A percentile compares a stretch with the other conserved stretches of the same genome.
These are phyloP conservation scores for Chrysochromulina tobinii DNA, from an alignment of 78 protist species.

Conservation along the genomic window DNA sequence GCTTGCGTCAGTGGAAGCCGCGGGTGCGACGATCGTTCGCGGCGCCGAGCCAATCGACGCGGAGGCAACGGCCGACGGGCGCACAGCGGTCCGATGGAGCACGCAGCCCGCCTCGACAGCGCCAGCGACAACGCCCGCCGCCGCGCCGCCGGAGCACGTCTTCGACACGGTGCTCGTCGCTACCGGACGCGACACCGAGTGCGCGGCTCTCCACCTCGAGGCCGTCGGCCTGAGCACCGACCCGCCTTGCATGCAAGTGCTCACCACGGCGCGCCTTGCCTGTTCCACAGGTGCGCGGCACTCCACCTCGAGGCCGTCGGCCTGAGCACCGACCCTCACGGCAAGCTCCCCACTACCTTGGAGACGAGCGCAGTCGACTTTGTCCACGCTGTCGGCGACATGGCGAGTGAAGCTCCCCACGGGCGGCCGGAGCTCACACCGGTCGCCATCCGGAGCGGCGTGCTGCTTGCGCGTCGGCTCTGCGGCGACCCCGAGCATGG, in stretches of 20 bases:
- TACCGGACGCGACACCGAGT: neutral
- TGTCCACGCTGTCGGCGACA: slow-evolving; percentile 39
- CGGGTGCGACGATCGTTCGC: too few species aligned
- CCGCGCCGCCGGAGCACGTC: slow-evolving; percentile 24
- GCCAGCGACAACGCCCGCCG: neutral
- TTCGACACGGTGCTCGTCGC: slow-evolving; percentile 46
- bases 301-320: neutral
- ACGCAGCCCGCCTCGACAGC: neutral
- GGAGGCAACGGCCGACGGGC: neutral
- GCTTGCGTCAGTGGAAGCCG: slow-evolving; percentile 64
- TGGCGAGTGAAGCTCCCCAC: slow-evolving; percentile 60
- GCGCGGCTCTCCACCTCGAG: neutral
- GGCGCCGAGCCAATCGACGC: neutral
- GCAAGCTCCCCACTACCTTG: too few species aligned
- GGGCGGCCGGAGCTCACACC: slow-evolving; percentile 91
- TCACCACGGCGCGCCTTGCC: too few species aligned
- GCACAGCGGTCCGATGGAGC: slow-evolving; percentile 24
- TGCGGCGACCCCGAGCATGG: slow-evolving; percentile 35
- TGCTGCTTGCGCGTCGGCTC: slow-evolving; percentile 74
- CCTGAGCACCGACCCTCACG: too few species aligned
- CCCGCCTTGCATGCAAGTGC: too few species aligned
- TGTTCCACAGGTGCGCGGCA: too few species aligned
- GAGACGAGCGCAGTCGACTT: too few species aligned
- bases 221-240: too few species aligned
- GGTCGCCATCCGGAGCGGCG: slow-evolving; percentile 85